Evolutionary conservation across 2,329 filamentous ascomycete species (phyloP), one percentile per base, ranked within the genome.

Genomic region (Pseudocercospora eumusae): DNA sequence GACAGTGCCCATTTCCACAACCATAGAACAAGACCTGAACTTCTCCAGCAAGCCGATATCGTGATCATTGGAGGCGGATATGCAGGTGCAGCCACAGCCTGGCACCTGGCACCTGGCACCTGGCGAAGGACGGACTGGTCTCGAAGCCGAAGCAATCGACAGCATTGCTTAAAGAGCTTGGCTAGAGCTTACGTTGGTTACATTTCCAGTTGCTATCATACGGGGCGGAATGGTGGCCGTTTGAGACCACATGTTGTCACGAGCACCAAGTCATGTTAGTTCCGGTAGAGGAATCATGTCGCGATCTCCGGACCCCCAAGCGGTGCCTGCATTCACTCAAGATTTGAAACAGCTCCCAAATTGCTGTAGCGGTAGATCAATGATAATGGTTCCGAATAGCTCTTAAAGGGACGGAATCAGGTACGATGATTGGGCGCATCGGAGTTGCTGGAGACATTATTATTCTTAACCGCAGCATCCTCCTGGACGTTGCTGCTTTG

Each of bases 11-110:
- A 69, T 1, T 69, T 81, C 1, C 75, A 79, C 56, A 70, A 86
- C 18, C 85, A 90, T 70, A 82, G 84, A 15, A 87, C 87, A 0
- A 91, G 89, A 0, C 70, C 77, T 0, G 76, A 83, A 7, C 77
- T 92, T 21, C 89, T 89, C 1, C 68, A 74, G 1, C 75, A 80
- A 53, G 44, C 50, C 15, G 64, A 64, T 33, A 25, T 66, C 20
- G 53, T 57, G 18, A 59, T 66, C 4, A 62, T 66, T 10, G 62
- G 64, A 18, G 59, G 53, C 6, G 62, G 64, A 10, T 59, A 62
- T 44, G 53, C 59, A 31, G 64, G 64, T 21, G 23, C 57, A 18
- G 59, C 59, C 11, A 64, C 54, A 28, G 62, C n/a, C n/a, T n/a
- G n/a, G n/a, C n/a, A n/a, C n/a, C n/a, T n/a, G n/a, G n/a, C n/a